Evolutionary conservation across 176 grass and related monocot species (phyloP).

Genomic region (Themeda triandra): DNA sequence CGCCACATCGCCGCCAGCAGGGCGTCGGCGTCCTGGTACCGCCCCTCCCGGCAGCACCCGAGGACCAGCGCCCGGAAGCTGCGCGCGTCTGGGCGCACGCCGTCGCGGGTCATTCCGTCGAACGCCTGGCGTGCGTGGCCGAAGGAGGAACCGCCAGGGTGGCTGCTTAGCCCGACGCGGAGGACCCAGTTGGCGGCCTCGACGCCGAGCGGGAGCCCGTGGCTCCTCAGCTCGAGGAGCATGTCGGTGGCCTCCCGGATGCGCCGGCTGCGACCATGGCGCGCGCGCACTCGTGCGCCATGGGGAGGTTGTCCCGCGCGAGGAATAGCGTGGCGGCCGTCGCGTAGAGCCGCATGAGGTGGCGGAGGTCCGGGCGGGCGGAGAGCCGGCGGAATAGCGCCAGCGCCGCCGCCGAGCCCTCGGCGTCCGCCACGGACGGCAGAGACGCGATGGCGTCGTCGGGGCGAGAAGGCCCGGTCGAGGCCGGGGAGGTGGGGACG

Average conservation of each 20-base stretch:
- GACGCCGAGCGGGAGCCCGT: constrained; percentile 59
- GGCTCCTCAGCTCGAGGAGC: constrained; percentile 79
- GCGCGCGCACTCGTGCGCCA: constrained; percentile 84
- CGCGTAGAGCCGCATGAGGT: constrained; percentile 76
- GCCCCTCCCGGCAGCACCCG: constrained; percentile 50
- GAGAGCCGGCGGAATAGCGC: constrained; percentile 59
- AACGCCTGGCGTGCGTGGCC: constrained; percentile 57
- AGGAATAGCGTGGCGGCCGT: constrained; percentile 59
- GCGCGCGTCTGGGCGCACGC: constrained; percentile 39
- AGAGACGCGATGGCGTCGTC: constrained; percentile 60
- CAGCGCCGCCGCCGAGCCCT: constrained; percentile 66
- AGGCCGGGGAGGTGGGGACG: not conserved
- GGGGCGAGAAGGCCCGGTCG: constrained; percentile 11
- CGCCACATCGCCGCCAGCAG: constrained; percentile 43
- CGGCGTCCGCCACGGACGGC: constrained; percentile 39
- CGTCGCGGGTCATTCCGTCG: constrained; percentile 50
- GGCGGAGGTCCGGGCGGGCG: constrained; percentile 35
- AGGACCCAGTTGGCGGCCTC: constrained; percentile 77
- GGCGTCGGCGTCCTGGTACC: constrained; percentile 30
- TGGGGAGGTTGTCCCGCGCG: constrained; percentile 49
- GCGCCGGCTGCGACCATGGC: constrained; percentile 37
- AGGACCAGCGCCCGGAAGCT: constrained; percentile 65
- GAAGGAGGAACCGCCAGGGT: constrained; percentile 2
- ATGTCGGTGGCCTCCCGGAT: constrained; percentile 62
- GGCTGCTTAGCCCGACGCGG: constrained; percentile 25